Evolutionary conservation across 2,329 filamentous ascomycete species (phyloP).

Genomic region (Ceratocystis cubensis): DNA sequence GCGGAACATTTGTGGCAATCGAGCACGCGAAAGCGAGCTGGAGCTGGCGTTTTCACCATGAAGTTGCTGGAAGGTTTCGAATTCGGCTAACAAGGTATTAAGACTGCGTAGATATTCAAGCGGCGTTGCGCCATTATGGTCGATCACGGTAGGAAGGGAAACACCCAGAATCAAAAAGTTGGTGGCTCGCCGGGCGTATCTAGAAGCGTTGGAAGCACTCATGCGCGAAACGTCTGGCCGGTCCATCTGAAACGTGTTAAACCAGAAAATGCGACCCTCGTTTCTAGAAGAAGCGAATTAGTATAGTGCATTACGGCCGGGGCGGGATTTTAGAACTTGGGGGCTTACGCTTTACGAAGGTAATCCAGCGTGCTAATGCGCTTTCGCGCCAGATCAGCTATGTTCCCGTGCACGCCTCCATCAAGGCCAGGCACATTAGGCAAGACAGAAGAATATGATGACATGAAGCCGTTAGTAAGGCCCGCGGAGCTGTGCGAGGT

Average conservation of each 20-base stretch:
- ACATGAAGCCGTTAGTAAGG: constrained; percentile 16
- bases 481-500: constrained; percentile 9
- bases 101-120: constrained; percentile 79
- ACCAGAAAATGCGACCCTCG: constrained; percentile 92
- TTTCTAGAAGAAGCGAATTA: constrained; percentile 43
- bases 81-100: constrained; percentile 76
- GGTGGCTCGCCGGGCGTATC: constrained; percentile 77
- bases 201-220: constrained; percentile 73
- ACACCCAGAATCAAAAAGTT: constrained; percentile 89
- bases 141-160: constrained; percentile 77
- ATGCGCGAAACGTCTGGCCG: constrained; percentile 67
- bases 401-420: constrained; percentile 43
- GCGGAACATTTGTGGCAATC: constrained; percentile 75
- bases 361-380: constrained; percentile 91
- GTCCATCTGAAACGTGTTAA: constrained; percentile 90
- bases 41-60: constrained; percentile 66
- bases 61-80: constrained; percentile 82
- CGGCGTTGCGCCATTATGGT: constrained; percentile 68
- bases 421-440: constrained; percentile 30
- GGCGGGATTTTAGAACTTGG: not conserved
- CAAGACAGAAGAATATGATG: constrained; percentile 10
- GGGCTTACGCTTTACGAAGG: constrained; percentile 70
- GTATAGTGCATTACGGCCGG: not conserved
- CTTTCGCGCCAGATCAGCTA: constrained; percentile 81
- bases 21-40: constrained; percentile 59